A percentile compares a stretch with the other conserved stretches of the same genome.
Evolutionary conservation across 768 basidiomycete genomes (phyloP).

Genomic region (Trametes cinnabarina): DNA sequence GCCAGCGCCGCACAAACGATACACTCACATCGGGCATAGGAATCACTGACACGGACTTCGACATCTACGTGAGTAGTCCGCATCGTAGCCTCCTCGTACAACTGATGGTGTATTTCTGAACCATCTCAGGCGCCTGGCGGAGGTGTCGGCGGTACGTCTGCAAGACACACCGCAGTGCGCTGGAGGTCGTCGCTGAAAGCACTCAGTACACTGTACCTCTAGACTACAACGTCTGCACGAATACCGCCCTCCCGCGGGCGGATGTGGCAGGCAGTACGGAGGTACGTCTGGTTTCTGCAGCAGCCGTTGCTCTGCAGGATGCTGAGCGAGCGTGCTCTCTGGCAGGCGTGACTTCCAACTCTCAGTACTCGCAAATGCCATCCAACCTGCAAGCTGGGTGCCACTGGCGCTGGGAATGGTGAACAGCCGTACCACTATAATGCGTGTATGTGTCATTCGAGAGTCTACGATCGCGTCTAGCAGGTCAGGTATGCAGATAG

Average conservation of each 20-base stretch:
- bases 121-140: constrained; percentile 23
- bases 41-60: constrained; percentile 18
- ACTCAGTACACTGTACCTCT: not conserved
- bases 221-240: constrained; percentile 24
- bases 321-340: not conserved
- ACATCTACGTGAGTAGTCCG: constrained; percentile 5
- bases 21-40: not conserved
- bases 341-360: constrained; percentile 23
- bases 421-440: too few species aligned
- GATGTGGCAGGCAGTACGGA: constrained; percentile 18
- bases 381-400: constrained; percentile 27
- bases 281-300: not conserved
- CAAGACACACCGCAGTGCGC: too few species aligned
- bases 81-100: not conserved
- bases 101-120: not conserved
- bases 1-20: too few species aligned
- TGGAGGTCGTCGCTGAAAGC: not conserved
- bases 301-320: not conserved
- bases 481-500: too few species aligned
- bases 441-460: too few species aligned
- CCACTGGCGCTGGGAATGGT: constrained; percentile 28
- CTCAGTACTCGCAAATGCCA: constrained; percentile 24
- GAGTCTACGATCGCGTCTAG: too few species aligned
- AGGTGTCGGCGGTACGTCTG: constrained; percentile 20
- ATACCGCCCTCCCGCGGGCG: constrained; percentile 19